These are phyloP conservation scores for Craterostigma plantagineum DNA, from an alignment of 257 asterid genomes.

Conservation along the genomic window DNA sequence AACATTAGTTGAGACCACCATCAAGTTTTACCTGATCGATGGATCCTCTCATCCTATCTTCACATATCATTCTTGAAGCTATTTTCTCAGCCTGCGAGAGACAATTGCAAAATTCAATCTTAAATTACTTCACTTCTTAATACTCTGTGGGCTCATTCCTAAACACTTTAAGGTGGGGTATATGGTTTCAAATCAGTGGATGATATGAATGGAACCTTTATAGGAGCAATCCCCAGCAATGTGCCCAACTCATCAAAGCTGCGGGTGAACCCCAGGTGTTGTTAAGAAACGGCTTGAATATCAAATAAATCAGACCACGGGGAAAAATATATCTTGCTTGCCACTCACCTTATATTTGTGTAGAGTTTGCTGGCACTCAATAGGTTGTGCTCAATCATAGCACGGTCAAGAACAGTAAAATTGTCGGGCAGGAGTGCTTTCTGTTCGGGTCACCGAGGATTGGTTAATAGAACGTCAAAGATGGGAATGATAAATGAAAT, in stretches of 20 bases:
- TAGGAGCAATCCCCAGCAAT: conserved; percentile 89
- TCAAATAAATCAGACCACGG: no score
- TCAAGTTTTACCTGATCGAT: conserved; percentile 66
- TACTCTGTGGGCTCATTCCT: no score
- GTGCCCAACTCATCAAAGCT: conserved; percentile 94
- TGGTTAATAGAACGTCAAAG: conserved; percentile 4
- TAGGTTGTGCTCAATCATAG: conserved; percentile 98
- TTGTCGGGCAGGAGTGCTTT: conserved; percentile 83
- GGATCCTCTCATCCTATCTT: conserved; percentile 96
- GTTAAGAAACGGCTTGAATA: no score
- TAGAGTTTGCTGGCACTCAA: conserved; percentile 95
- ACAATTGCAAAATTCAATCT: no score
- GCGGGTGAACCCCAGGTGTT: conserved; percentile 11
- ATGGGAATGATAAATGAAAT: conserved; percentile 6
- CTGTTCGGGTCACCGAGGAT: conserved; percentile 24
- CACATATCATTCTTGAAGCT: conserved; percentile 91
- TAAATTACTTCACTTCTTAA: no score
- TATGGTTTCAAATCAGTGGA: no score
- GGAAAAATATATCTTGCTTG: no score
- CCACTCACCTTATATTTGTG: conserved; percentile 70
- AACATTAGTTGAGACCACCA: not conserved
- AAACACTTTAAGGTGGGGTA: no score
- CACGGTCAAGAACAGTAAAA: conserved; percentile 91
- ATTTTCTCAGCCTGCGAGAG: conserved; percentile 80
- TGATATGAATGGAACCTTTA: conserved; percentile 36